These are phyloP conservation scores for Beauveria brongniartii DNA, from an alignment of 2,329 filamentous ascomycete species.

Conservation along the genomic window DNA sequence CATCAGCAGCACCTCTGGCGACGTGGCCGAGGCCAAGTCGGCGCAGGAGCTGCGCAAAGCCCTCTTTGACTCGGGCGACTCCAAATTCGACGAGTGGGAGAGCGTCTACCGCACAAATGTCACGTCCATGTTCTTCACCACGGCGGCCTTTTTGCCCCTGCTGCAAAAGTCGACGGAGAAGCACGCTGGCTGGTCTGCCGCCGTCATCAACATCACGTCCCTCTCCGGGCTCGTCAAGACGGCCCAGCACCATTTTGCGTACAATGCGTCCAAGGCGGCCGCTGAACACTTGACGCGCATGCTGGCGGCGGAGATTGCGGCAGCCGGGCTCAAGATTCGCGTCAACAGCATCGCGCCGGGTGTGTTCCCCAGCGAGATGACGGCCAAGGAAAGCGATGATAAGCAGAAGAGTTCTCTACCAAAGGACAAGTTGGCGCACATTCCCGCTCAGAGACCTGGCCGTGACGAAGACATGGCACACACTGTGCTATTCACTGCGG, in stretches of 20 bases:
- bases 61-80: slow-evolving; percentile 56
- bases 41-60: slow-evolving; percentile 47
- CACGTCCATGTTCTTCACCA: slow-evolving; percentile 57
- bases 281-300: slow-evolving; percentile 57
- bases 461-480: slow-evolving; percentile 63
- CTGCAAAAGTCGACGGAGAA: slow-evolving; percentile 42
- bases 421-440: slow-evolving; percentile 49
- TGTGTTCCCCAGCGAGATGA: slow-evolving; percentile 66
- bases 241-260: slow-evolving; percentile 57
- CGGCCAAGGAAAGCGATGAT: slow-evolving; percentile 39
- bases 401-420: slow-evolving; percentile 52
- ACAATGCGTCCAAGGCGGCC: slow-evolving; percentile 57
- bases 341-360: slow-evolving; percentile 68
- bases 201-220: slow-evolving; percentile 61
- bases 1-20: slow-evolving; percentile 46
- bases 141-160: slow-evolving; percentile 53
- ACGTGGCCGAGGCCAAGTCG: slow-evolving; percentile 33
- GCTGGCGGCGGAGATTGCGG: slow-evolving; percentile 52
- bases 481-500: slow-evolving; percentile 48
- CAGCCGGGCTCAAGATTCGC: slow-evolving; percentile 54
- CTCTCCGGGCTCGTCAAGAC: slow-evolving; percentile 58
- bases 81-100: slow-evolving; percentile 62
- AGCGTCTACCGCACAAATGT: slow-evolving; percentile 68
- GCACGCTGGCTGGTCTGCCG: slow-evolving; percentile 41
- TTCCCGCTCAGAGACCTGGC: slow-evolving; percentile 60